These are phyloP conservation scores for Syzygium jambos DNA, from an alignment of 345 rosid genomes.

Conservation along the genomic window DNA sequence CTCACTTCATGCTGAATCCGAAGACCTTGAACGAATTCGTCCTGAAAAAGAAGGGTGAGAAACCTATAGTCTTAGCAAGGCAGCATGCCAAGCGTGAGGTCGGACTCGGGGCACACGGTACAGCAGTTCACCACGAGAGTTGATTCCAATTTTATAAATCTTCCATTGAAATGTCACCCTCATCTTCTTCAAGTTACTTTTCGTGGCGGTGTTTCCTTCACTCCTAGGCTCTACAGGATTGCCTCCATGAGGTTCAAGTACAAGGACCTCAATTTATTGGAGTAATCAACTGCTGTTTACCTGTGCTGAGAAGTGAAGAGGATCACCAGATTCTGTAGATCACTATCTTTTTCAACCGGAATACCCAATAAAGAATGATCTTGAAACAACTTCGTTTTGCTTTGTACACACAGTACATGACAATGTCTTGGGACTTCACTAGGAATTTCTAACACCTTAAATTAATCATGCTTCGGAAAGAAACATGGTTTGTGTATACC, in stretches of 20 bases:
- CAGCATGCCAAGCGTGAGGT: slow-evolving; percentile 15
- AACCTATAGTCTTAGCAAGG: slow-evolving; percentile 28
- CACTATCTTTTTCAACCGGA: neutral
- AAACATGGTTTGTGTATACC: neutral
- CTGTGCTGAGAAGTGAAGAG: neutral
- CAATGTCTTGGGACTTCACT: too few species aligned
- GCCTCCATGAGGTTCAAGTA: slow-evolving; percentile 16
- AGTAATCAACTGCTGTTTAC: slow-evolving; percentile 13
- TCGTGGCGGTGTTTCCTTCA: neutral
- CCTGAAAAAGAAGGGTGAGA: slow-evolving; percentile 21
- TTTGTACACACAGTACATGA: too few species aligned
- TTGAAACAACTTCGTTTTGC: neutral
- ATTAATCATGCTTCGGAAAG: neutral
- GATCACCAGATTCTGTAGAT: neutral
- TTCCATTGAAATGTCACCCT: neutral
- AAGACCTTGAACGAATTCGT: slow-evolving; percentile 15
- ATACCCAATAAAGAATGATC: neutral
- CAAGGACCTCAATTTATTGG: slow-evolving; percentile 6
- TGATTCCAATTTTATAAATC: slow-evolving; percentile 8
- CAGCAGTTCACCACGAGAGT: slow-evolving; percentile 15
- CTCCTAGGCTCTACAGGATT: slow-evolving; percentile 18
- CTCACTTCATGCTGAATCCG: slow-evolving; percentile 18
- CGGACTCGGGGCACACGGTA: slow-evolving; percentile 25
- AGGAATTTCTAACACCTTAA: neutral
- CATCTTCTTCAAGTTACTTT: neutral